Conservation (phyloP, 371 early-diverging fungal genomes). For the Mucor lusitanicus region DNA sequence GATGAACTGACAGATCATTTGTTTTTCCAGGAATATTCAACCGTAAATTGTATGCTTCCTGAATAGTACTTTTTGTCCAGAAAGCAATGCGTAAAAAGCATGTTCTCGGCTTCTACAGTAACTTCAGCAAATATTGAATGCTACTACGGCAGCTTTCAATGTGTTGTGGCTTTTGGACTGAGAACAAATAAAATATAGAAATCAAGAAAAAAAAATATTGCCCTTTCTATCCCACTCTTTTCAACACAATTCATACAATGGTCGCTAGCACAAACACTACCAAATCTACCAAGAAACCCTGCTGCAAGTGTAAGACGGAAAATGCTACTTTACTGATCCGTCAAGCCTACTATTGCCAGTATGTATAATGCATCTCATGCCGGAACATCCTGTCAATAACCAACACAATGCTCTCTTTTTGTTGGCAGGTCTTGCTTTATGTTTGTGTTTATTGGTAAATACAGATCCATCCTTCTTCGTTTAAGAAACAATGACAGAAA, state of each 20-base stretch:
- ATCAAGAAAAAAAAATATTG: constrained; percentile 1
- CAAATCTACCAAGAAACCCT: constrained; percentile 24
- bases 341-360: constrained; percentile 80
- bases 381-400: background rate
- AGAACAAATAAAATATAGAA: background rate
- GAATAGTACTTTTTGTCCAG: no score
- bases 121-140: no score
- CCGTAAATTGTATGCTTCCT: no score
- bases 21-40: no score
- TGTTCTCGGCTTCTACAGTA: no score
- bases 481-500: constrained; percentile 28
- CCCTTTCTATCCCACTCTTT: background rate
- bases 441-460: constrained; percentile 65
- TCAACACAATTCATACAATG: background rate
- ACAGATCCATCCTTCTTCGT: constrained; percentile 57
- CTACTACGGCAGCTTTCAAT: background rate
- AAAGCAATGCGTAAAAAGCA: background rate
- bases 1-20: no score
- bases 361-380: constrained; percentile 12
- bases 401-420: background rate
- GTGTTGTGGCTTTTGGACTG: background rate
- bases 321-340: constrained; percentile 67
- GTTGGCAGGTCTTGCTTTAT: constrained; percentile 59
- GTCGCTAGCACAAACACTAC: background rate
- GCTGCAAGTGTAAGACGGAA: constrained; percentile 79